These are phyloP conservation scores for Amphichorda felina DNA, from an alignment of 2,329 filamentous ascomycete species.

Conservation along the genomic window DNA sequence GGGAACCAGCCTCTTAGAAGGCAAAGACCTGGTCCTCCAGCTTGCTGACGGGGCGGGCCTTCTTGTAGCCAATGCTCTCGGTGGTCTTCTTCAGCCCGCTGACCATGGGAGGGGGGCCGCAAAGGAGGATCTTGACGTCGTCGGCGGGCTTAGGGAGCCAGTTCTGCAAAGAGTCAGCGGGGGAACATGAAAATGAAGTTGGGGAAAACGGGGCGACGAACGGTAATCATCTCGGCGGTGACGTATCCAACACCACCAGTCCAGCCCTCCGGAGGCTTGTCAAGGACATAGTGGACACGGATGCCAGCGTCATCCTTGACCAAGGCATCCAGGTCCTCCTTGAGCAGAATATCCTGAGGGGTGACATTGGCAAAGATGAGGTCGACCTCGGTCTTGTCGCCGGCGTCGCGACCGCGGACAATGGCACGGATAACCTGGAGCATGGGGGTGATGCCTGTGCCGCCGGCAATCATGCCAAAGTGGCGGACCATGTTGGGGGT, in stretches of 20 bases:
- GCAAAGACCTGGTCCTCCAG: conserved; percentile 96
- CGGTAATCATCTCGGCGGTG: conserved; percentile 89
- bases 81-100: conserved; percentile 94
- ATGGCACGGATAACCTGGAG: conserved; percentile 91
- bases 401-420: conserved; percentile 63
- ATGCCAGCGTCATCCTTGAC: conserved; percentile 67
- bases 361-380: conserved; percentile 97
- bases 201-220: conserved; percentile 23
- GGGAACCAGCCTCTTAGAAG: too few species aligned
- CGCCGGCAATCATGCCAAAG: conserved; percentile 97
- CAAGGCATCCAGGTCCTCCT: conserved; percentile 78
- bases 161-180: conserved; percentile 36
- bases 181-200: not conserved
- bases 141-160: conserved; percentile 69
- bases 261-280: conserved; percentile 91
- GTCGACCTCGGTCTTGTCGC: conserved; percentile 81
- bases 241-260: conserved; percentile 89
- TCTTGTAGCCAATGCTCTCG: conserved; percentile 79
- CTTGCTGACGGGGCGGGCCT: conserved; percentile 92
- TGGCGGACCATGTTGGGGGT: conserved; percentile 91
- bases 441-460: conserved; percentile 98
- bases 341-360: conserved; percentile 80
- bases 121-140: conserved; percentile 90
- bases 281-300: conserved; percentile 87
- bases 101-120: conserved; percentile 94